phyloP scores from a whole-genome alignment of 768 basidiomycete species.

The Mycena capillaripes region DNA sequence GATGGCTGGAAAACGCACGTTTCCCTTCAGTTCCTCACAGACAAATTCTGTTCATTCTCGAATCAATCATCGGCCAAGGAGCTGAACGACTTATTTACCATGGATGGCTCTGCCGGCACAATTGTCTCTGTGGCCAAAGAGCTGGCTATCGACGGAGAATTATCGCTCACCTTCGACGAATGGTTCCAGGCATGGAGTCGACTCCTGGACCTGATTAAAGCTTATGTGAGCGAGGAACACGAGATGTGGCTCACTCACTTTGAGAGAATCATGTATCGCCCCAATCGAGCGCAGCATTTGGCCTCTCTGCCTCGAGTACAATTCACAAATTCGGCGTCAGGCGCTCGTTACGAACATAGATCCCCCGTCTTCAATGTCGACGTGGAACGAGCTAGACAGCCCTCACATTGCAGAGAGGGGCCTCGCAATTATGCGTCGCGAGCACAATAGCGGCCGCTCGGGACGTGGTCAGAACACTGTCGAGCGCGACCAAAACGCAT shows the following conservation, averaged over 20 bases:
- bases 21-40: conserved; percentile 36
- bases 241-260: conserved; percentile 33
- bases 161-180: conserved; percentile 38
- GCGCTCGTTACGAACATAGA: no score
- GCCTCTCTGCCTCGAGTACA: conserved; percentile 33
- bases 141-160: conserved; percentile 25
- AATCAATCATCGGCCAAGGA: conserved; percentile 5
- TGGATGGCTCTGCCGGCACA: conserved; percentile 8
- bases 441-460: no score
- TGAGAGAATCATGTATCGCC: conserved; percentile 19
- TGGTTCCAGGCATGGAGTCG: conserved; percentile 42
- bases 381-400: no score
- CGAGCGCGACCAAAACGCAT: no score
- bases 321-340: conserved; percentile 33
- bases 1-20: conserved; percentile 37
- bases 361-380: no score
- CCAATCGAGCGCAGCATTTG: conserved; percentile 26
- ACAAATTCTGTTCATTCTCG: conserved; percentile 27
- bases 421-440: no score
- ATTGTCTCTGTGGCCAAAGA: conserved; percentile 25
- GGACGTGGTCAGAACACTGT: no score
- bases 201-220: conserved; percentile 28
- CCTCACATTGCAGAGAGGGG: no score
- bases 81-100: background rate
- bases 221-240: conserved; percentile 27